phyloP scores from a whole-genome alignment of 2,329 filamentous ascomycete genomes.

The Domatiomyces globalis region DNA sequence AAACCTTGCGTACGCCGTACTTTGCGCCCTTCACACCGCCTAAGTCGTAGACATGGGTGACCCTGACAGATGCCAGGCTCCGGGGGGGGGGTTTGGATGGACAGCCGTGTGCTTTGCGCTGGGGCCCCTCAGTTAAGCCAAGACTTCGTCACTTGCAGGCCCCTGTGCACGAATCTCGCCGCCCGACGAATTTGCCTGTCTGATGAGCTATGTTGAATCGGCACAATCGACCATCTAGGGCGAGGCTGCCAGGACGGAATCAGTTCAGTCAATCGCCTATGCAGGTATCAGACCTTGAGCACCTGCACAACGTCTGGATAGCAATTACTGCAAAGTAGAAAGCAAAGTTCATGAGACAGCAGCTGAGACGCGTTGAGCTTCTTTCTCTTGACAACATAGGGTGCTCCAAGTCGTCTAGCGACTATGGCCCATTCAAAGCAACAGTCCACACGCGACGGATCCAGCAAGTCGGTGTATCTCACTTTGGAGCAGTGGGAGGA shows the following conservation, averaged over 20 bases:
- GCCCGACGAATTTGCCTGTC: background rate
- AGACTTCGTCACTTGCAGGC: background rate
- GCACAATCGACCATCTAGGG: background rate
- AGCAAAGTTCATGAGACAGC: background rate
- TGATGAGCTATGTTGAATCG: background rate
- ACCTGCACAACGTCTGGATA: background rate
- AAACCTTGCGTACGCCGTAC: background rate
- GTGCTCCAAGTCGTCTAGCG: background rate
- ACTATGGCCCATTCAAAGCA: constrained; percentile 3
- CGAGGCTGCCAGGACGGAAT: background rate
- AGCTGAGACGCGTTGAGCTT: background rate
- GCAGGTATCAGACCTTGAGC: background rate
- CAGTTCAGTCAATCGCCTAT: background rate
- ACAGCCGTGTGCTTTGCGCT: too few relatives aligned
- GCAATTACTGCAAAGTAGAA: background rate
- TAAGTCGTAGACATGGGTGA: background rate
- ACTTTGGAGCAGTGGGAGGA: constrained; percentile 8
- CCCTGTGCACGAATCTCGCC: background rate
- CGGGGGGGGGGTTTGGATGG: too few relatives aligned
- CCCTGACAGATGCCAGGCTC: background rate
- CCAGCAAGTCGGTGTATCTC: constrained; percentile 1
- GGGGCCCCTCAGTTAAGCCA: background rate
- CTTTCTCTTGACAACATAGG: background rate
- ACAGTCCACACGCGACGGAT: constrained; percentile 2
- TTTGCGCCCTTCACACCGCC: background rate